Evolutionary conservation across 2,329 filamentous ascomycete species (phyloP).

Genomic region (Pestalotiopsis sp.): DNA sequence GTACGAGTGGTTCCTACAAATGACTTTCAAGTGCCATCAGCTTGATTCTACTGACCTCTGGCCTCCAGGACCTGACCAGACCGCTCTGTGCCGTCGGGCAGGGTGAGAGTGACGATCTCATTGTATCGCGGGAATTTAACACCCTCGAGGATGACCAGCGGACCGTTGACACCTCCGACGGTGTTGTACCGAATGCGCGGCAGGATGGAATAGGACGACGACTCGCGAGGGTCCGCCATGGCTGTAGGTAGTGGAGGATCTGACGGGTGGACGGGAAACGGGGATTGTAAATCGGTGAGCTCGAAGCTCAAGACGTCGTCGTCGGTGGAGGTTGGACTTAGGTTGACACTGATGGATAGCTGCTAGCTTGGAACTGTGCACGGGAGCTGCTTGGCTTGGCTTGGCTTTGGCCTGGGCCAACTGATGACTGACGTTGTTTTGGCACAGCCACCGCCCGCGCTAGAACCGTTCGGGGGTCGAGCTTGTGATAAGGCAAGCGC

Average conservation of each 20-base stretch:
- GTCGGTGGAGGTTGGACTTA: constrained; percentile 9
- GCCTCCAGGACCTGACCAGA: constrained; percentile 97
- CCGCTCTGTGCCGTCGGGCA: constrained; percentile 91
- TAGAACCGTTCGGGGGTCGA: not conserved
- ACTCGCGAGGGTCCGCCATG: constrained; percentile 61
- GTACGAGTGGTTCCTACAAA: constrained; percentile 7
- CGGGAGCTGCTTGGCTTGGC: constrained; percentile 1
- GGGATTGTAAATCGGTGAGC: constrained; percentile 10
- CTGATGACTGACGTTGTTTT: constrained; percentile 12
- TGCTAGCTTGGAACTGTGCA: constrained; percentile 2
- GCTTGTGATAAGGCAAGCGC: not conserved
- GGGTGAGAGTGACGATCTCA: constrained; percentile 94
- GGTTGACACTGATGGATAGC: not conserved
- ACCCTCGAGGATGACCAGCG: constrained; percentile 96
- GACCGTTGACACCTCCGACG: constrained; percentile 95
- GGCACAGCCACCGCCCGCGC: constrained; percentile 9
- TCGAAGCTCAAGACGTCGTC: constrained; percentile 13
- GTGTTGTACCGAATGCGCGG: constrained; percentile 90
- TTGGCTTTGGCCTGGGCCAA: not conserved
- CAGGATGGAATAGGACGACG: constrained; percentile 61
- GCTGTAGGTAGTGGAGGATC: constrained; percentile 22
- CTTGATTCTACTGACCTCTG: constrained; percentile 66
- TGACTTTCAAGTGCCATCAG: not conserved
- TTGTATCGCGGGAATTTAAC: constrained; percentile 98
- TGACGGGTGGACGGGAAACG: constrained; percentile 10